Evolutionary conservation across 164 flowering plant genomes (phyloP).

Genomic region (Magnolia kwangsiensis): DNA sequence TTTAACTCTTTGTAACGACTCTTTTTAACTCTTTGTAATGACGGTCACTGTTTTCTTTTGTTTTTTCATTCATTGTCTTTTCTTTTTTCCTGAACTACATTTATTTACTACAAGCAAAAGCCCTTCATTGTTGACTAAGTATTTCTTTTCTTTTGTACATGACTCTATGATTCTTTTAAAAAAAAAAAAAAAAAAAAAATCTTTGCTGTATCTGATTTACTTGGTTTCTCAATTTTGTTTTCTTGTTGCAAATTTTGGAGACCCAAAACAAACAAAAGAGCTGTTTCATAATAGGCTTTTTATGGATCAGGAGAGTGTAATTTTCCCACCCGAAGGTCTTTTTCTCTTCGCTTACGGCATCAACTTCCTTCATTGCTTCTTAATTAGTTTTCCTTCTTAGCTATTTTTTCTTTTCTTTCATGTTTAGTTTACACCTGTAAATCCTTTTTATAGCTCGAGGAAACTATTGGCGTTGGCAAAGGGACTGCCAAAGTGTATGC

Average conservation of each 20-base stretch:
- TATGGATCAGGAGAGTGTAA: conserved; percentile 32
- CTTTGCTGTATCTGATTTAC: no score
- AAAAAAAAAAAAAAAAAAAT: no score
- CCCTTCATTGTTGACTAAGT: no score
- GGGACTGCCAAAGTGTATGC: no score
- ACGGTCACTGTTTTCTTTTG: no score
- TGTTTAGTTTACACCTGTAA: not conserved
- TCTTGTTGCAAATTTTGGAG: conserved; percentile 20
- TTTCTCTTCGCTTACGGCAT: not conserved
- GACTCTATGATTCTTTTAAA: no score
- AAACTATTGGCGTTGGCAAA: conserved; percentile 32
- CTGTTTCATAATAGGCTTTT: not conserved
- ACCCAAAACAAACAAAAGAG: conserved; percentile 18
- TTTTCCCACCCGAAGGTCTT: conserved; percentile 35
- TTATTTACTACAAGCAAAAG: no score
- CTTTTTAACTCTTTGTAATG: no score
- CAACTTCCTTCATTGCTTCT: not conserved
- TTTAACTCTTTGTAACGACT: no score
- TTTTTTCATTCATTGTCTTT: no score
- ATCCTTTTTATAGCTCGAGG: conserved; percentile 22
- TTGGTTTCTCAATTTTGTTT: not conserved
- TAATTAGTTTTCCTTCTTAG: not conserved
- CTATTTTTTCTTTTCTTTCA: not conserved
- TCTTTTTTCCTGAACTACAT: no score
- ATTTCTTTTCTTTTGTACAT: no score